Evolutionary conservation across 805 yeast genomes (phyloP).

Genomic region (Zygoascus ofunaensis): DNA sequence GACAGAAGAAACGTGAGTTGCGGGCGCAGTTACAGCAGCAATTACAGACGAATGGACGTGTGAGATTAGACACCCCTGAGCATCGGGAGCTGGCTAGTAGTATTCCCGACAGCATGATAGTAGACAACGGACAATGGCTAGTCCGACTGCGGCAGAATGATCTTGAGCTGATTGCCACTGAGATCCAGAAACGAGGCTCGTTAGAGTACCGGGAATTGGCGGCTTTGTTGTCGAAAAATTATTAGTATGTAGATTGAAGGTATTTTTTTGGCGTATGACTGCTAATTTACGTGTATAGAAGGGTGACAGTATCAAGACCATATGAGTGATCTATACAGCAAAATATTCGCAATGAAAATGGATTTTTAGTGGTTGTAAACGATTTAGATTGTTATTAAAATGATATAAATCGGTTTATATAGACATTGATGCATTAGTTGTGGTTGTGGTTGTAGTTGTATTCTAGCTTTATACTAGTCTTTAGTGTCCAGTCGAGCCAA

Average conservation of each 20-base stretch:
- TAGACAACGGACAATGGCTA: constrained; percentile 10
- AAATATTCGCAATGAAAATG: no score
- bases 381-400: not conserved
- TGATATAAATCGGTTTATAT: not conserved
- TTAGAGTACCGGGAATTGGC: constrained; percentile 1
- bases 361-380: no score
- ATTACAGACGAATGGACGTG: constrained; percentile 16
- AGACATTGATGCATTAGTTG: not conserved
- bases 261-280: not conserved
- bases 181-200: not conserved
- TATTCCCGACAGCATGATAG: constrained; percentile 7
- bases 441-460: no score
- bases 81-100: constrained; percentile 9
- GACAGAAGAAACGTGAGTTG: constrained; percentile 10
- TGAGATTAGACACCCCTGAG: constrained; percentile 6
- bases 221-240: not conserved
- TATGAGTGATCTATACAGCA: no score
- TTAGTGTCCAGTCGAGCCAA: no score
- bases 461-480: no score
- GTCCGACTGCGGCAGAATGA: constrained; percentile 3
- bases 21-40: constrained; percentile 10
- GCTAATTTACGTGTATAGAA: not conserved
- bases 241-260: not conserved
- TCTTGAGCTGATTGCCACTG: not conserved
- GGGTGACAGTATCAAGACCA: no score